These are phyloP conservation scores for Osmanthus fragrans DNA, from an alignment of 257 asterid genomes.

Conservation along the genomic window DNA sequence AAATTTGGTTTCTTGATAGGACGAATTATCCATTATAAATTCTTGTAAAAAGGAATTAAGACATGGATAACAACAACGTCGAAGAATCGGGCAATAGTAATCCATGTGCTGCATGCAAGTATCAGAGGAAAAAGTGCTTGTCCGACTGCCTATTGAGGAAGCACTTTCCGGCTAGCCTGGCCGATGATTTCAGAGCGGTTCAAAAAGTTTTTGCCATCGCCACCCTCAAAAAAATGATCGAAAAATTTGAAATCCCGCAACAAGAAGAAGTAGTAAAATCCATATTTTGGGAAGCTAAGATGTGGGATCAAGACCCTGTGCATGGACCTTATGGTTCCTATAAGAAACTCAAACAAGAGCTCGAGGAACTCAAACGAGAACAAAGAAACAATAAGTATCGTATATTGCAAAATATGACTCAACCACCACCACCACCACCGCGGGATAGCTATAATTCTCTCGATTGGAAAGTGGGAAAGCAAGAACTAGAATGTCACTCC, in stretches of 20 bases:
- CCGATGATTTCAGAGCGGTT: conserved; percentile 18
- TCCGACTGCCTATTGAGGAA: conserved; percentile 23
- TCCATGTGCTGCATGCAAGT: conserved; percentile 46
- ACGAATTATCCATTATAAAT: no score
- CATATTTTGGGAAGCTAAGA: conserved; percentile 32
- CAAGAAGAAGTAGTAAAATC: conserved; percentile 18
- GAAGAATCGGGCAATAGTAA: conserved; percentile 20
- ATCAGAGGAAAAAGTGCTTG: conserved; percentile 37
- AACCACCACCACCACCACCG: neutral
- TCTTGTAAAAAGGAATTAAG: neutral
- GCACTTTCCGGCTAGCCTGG: conserved; percentile 28
- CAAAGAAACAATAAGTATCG: neutral
- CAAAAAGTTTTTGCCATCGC: conserved; percentile 34
- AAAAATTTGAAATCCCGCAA: neutral
- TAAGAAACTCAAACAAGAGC: conserved; percentile 11
- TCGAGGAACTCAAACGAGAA: neutral
- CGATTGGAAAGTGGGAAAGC: no score
- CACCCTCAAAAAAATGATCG: conserved; percentile 22
- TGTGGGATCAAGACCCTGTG: conserved; percentile 32
- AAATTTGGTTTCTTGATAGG: neutral
- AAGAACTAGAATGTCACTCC: no score
- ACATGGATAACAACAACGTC: neutral
- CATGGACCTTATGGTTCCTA: conserved; percentile 23
- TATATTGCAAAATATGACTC: neutral
- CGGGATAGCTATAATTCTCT: no score